Conservation (phyloP, 495 filamentous ascomycete genomes). For the Tuber brumale region DNA sequence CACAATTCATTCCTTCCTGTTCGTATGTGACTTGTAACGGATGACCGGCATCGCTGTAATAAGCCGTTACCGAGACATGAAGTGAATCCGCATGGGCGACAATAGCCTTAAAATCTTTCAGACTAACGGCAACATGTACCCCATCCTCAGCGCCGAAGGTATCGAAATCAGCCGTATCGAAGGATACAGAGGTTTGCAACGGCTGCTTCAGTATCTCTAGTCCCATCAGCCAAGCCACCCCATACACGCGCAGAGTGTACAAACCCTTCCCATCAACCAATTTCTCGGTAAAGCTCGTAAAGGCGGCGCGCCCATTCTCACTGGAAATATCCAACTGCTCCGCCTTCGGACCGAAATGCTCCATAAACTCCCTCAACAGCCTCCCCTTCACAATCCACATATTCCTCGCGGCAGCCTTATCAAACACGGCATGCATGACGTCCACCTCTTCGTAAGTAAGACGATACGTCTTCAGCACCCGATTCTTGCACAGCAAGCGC, state of each 20-base stretch:
- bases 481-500: constrained; percentile 78
- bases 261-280: constrained; percentile 72
- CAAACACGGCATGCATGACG: constrained; percentile 81
- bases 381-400: constrained; percentile 70
- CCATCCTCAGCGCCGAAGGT: constrained; percentile 65
- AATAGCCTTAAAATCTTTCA: constrained; percentile 92
- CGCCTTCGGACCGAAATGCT: constrained; percentile 83
- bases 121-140: constrained; percentile 78
- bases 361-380: constrained; percentile 73
- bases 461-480: constrained; percentile 84
- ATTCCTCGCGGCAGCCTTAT: constrained; percentile 61
- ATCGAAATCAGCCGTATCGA: constrained; percentile 82
- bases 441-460: constrained; percentile 79
- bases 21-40: constrained; percentile 79
- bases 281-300: constrained; percentile 95
- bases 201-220: constrained; percentile 87
- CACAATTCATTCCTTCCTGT: constrained; percentile 65
- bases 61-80: constrained; percentile 62
- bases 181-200: constrained; percentile 81
- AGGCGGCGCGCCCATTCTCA: constrained; percentile 62
- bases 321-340: constrained; percentile 86
- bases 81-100: constrained; percentile 75
- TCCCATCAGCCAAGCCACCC: constrained; percentile 8
- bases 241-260: constrained; percentile 6
- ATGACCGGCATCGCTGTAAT: constrained; percentile 69